phyloP scores from a whole-genome alignment of 2,329 filamentous ascomycete genomes.

The Arthrobotrys sphaeroides region DNA sequence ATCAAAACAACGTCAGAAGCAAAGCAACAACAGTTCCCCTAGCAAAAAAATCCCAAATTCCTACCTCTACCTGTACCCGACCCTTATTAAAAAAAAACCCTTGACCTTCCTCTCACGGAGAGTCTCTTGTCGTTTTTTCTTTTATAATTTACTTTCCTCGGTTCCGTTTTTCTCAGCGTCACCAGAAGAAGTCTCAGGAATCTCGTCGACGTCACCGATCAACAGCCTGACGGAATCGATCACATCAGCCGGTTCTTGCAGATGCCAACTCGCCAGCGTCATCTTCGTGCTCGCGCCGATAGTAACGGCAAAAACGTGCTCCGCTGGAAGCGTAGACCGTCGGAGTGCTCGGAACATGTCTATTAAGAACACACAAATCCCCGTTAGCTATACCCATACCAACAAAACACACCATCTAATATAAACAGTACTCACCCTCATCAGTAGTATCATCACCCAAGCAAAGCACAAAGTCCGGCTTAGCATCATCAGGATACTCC shows the following conservation, averaged over 20 bases:
- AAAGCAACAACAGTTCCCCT: background rate
- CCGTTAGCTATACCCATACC: slow-evolving; percentile 43
- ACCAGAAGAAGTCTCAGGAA: slow-evolving; percentile 7
- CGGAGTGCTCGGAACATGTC: slow-evolving; percentile 84
- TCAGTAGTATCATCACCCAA: slow-evolving; percentile 96
- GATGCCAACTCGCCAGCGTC: slow-evolving; percentile 87
- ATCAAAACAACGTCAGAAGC: background rate
- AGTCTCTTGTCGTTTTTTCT: no score
- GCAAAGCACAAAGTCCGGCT: slow-evolving; percentile 87
- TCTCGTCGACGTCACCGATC: slow-evolving; percentile 61
- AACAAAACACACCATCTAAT: background rate
- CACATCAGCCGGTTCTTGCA: slow-evolving; percentile 88
- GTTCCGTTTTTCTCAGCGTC: background rate
- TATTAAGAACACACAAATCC: slow-evolving; percentile 58
- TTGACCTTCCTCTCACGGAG: background rate
- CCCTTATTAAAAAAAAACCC: background rate
- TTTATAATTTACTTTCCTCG: slow-evolving; percentile 12
- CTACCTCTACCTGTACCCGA: background rate
- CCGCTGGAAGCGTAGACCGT: slow-evolving; percentile 66
- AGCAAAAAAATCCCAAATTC: background rate
- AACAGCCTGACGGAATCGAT: slow-evolving; percentile 71
- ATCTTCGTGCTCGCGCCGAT: slow-evolving; percentile 92
- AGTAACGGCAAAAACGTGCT: slow-evolving; percentile 85
- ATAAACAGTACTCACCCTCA: slow-evolving; percentile 75
- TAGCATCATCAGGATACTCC: slow-evolving; percentile 70